A percentile compares a stretch with the other conserved stretches of the same genome.
phyloP scores from a whole-genome alignment of 2,329 filamentous ascomycete genomes.

The Penicillium sp. region DNA sequence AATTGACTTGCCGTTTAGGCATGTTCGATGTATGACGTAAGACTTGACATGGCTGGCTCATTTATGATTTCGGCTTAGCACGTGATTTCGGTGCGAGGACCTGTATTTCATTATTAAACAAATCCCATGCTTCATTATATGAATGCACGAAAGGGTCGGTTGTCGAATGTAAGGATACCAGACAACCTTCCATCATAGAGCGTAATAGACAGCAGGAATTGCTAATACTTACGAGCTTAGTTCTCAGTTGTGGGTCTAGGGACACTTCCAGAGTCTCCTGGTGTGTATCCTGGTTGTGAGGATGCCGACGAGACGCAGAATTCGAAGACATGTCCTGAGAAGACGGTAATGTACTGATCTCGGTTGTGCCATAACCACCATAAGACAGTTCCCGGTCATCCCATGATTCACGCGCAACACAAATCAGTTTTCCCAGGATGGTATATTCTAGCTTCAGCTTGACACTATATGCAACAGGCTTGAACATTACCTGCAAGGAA shows the following conservation, averaged over 20 bases:
- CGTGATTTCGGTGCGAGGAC: too few species aligned
- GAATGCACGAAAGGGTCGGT: too few species aligned
- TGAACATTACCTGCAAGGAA: slow-evolving; percentile 41
- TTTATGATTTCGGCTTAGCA: too few species aligned
- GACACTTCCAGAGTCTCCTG: background rate
- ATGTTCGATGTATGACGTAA: too few species aligned
- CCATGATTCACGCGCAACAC: slow-evolving; percentile 12
- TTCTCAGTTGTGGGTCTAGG: background rate
- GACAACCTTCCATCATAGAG: too few species aligned
- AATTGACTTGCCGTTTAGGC: too few species aligned
- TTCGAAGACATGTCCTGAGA: background rate
- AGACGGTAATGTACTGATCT: background rate
- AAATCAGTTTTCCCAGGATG: slow-evolving; percentile 50
- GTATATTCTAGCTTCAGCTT: slow-evolving; percentile 57
- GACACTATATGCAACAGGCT: slow-evolving; percentile 38
- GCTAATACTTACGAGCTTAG: background rate
- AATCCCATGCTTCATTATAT: too few species aligned
- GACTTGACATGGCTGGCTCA: too few species aligned
- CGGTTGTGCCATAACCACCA: background rate
- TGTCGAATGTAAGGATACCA: too few species aligned
- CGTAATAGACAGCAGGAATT: too few species aligned
- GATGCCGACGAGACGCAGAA: background rate
- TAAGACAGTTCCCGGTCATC: background rate
- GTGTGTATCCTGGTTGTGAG: background rate
- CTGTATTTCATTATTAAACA: too few species aligned